A percentile compares a stretch with the other conserved stretches of the same genome.
phyloP scores from a whole-genome alignment of 1,284 basidiomycete genomes.

The Gymnopus androsaceus region DNA sequence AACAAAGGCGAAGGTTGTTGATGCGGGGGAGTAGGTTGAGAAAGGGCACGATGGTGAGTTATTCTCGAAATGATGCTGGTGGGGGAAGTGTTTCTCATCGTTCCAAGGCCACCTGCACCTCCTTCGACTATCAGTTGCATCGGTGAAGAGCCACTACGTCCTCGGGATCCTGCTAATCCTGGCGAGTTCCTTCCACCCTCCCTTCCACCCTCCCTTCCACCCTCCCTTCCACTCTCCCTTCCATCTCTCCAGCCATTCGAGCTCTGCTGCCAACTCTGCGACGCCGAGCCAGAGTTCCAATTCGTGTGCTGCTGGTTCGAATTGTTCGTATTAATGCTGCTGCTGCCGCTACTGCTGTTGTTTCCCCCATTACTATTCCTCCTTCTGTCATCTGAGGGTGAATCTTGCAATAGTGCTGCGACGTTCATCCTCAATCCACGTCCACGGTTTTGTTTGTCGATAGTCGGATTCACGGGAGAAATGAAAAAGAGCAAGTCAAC shows the following conservation, averaged over 20 bases:
- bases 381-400: constrained; percentile 55
- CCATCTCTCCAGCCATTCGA: background rate
- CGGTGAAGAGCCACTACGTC: background rate
- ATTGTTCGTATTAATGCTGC: background rate
- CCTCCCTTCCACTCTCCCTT: background rate
- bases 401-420: constrained; percentile 67
- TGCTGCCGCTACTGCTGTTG: background rate
- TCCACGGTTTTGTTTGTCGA: background rate
- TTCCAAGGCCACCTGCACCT: background rate
- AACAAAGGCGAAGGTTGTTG: background rate
- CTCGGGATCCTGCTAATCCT: background rate
- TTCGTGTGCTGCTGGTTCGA: background rate
- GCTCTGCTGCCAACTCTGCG: background rate
- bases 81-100: background rate
- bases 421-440: constrained; percentile 54
- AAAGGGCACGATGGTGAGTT: background rate
- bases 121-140: background rate
- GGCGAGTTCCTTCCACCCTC: background rate
- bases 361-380: constrained; percentile 18
- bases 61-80: background rate
- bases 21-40: background rate
- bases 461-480: background rate
- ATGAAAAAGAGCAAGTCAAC: background rate
- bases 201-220: background rate
- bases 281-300: background rate